Evolutionary conservation across 2,329 filamentous ascomycete genomes (phyloP), one percentile per base, ranked within the genome.

Genomic region (Trichoderma guizhouense): DNA sequence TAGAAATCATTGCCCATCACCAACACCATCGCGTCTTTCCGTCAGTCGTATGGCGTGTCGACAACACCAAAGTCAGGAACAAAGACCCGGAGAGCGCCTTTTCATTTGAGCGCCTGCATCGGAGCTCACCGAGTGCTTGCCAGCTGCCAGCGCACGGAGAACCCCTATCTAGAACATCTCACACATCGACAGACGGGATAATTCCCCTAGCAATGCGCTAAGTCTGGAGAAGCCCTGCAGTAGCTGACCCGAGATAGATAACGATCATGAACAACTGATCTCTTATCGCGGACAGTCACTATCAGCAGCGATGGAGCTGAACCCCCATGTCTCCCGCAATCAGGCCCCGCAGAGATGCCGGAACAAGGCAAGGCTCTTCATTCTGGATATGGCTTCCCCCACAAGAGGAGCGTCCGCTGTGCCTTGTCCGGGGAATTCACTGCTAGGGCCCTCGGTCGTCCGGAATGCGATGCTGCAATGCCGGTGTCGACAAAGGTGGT

Each of bases 291-390:
- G 26, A 43, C 26, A 24, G 14, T 26, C 21, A 21, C 36, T 36
- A 53, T 61, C 34, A 69, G 21, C 24, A 32, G 8, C 28, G 15
- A 60, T 58, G 28, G 11, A 53, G 26, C 32, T 24, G 9, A 32
- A 36, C 55, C 57, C 64, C 66, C 66, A 69, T 69, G 66, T 43
- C 36, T 32, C 28, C 65, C 36, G 55, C 55, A 51, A 34, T 61
- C 66, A 69, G 55, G 36, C 66, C 39, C 66, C 66, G 55, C 66
- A 69, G 32, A 67, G 51, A 57, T 67, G 39, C 51, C 64, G 30
- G 47, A 39, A 36, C 30, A 24, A 66, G 64, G 11, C 64, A 34
- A 32, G 61, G 30, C 61, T 61, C 57, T 47, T 26, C 26, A 32
- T 26, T 32, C 57, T 34, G 26, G 34, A 26, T 24, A 69, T 60